These are phyloP conservation scores for Ceratocystiopsis brevicomis DNA, from an alignment of 2,329 filamentous ascomycete genomes.

Conservation along the genomic window DNA sequence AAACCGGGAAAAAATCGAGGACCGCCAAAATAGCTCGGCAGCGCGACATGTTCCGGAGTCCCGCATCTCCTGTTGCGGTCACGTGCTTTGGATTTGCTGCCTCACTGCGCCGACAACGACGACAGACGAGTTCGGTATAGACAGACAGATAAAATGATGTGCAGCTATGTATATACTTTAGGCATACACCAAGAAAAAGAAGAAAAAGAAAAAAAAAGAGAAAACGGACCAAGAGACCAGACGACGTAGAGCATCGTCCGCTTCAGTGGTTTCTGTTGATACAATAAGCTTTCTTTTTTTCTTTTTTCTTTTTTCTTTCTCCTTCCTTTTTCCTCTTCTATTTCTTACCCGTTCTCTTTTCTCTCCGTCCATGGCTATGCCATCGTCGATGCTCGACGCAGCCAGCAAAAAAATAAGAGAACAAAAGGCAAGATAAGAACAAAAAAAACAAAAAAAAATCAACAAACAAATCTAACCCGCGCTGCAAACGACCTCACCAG, in stretches of 20 bases:
- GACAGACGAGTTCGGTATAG: too few relatives aligned
- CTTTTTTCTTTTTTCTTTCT: neutral
- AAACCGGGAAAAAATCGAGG: conserved; percentile 4
- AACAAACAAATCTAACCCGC: neutral
- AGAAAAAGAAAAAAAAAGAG: conserved; percentile 13
- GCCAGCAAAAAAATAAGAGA: conserved; percentile 1
- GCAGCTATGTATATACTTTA: conserved; percentile 7
- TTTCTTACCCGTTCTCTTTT: neutral
- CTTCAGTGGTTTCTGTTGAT: conserved; percentile 4
- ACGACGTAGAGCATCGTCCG: conserved; percentile 8
- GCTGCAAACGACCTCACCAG: neutral
- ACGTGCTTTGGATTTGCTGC: conserved; percentile 1
- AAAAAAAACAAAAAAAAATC: conserved; percentile 3
- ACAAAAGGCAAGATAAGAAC: conserved; percentile 1
- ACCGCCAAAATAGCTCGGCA: conserved; percentile 6
- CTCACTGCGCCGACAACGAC: too few relatives aligned
- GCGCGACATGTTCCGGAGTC: conserved; percentile 6
- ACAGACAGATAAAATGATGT: neutral
- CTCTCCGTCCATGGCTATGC: neutral
- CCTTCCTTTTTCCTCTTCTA: neutral
- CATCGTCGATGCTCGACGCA: neutral
- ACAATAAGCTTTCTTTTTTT: conserved; percentile 4
- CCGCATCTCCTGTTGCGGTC: neutral
- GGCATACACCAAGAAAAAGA: conserved; percentile 8
- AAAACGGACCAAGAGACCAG: conserved; percentile 20